Percentiles rank a stretch among this genome's conserved stretches.
Conservation (phyloP, 352 stramenopile species). For the Phytophthora pinifolia region DNA sequence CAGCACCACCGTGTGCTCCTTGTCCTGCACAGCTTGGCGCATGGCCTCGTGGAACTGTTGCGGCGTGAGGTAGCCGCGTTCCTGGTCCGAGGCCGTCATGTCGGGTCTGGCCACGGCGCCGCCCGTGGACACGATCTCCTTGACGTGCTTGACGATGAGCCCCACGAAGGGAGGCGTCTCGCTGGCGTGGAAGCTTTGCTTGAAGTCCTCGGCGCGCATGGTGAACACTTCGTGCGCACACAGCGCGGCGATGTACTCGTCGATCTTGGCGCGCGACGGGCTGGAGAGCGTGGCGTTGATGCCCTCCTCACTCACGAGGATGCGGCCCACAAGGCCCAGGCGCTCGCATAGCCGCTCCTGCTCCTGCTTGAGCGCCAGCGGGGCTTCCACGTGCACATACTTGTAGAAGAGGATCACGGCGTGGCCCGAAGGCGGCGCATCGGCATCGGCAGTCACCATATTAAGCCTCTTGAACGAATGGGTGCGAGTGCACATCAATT, state of each 20-base stretch:
- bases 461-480: constrained; percentile 18
- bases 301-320: constrained; percentile 80
- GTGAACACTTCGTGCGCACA: constrained; percentile 48
- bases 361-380: constrained; percentile 41
- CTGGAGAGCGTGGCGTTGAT: constrained; percentile 84
- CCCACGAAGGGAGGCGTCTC: constrained; percentile 51
- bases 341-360: constrained; percentile 54
- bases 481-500: constrained; percentile 3
- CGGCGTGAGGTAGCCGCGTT: constrained; percentile 72
- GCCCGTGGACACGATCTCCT: constrained; percentile 76
- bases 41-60: constrained; percentile 77
- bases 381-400: constrained; percentile 51
- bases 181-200: constrained; percentile 53
- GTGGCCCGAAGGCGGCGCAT: constrained; percentile 23
- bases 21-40: constrained; percentile 38
- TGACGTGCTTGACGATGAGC: constrained; percentile 74
- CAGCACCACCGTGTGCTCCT: constrained; percentile 53
- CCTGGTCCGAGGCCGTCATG: constrained; percentile 55
- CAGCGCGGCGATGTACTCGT: constrained; percentile 70
- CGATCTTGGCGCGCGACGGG: constrained; percentile 36
- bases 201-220: constrained; percentile 74
- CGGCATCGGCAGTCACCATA: constrained; percentile 22
- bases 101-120: constrained; percentile 49
- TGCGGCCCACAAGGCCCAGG: constrained; percentile 63
- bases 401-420: constrained; percentile 82